Evolutionary conservation across 1,284 basidiomycete species (phyloP).

Genomic region (Heterobasidion parviporum): DNA sequence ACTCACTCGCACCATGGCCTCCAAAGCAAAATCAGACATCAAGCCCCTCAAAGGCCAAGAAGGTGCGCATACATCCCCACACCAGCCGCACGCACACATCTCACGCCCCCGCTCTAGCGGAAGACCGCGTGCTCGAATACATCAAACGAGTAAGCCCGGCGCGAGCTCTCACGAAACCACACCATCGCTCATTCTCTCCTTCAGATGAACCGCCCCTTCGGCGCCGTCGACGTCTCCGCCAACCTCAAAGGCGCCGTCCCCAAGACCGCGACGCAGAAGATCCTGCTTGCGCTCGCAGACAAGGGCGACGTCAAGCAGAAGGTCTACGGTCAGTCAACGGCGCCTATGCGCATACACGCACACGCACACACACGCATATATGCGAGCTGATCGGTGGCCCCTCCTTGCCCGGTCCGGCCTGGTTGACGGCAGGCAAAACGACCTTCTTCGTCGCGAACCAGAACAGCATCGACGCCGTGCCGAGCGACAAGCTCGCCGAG

Average conservation of each 20-base stretch:
- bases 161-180: conserved; percentile 2
- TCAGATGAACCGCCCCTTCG: conserved; percentile 70
- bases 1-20: conserved; percentile 19
- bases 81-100: conserved; percentile 2
- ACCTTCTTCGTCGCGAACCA: conserved; percentile 79
- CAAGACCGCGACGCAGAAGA: conserved; percentile 77
- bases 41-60: conserved; percentile 65
- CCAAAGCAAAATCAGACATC: conserved; percentile 42
- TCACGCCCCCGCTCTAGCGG: conserved; percentile 33
- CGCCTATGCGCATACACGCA: conserved; percentile 5
- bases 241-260: conserved; percentile 83
- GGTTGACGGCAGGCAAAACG: conserved; percentile 65
- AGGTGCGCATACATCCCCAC: conserved; percentile 28
- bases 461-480: conserved; percentile 50
- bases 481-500: conserved; percentile 45
- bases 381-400: too few species aligned
- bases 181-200: not conserved
- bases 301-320: conserved; percentile 71
- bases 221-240: conserved; percentile 79
- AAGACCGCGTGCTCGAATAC: conserved; percentile 67
- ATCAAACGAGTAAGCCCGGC: conserved; percentile 46
- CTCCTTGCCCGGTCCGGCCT: not conserved
- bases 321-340: conserved; percentile 50
- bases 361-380: too few species aligned
- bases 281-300: conserved; percentile 68